Evolutionary conservation across 2,329 filamentous ascomycete species (phyloP).

Genomic region (Microdochium paspali): DNA sequence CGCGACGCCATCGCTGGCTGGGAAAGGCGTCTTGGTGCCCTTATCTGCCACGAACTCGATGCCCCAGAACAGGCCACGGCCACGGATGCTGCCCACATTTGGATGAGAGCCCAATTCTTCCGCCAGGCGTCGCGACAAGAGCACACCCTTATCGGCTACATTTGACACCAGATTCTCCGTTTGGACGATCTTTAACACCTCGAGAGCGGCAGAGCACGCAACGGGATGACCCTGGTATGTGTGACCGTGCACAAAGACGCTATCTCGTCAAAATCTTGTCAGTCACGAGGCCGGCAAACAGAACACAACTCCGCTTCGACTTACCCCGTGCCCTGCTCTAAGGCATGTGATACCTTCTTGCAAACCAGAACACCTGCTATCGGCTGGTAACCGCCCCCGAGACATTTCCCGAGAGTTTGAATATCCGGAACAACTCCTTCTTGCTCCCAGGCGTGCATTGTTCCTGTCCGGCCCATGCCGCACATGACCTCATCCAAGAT

Average conservation of each 20-base stretch:
- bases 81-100: conserved; percentile 29
- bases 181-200: conserved; percentile 26
- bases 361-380: conserved; percentile 51
- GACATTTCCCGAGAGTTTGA: conserved; percentile 56
- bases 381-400: conserved; percentile 54
- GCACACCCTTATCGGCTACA: conserved; percentile 17
- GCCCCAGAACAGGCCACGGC: conserved; percentile 34
- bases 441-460: conserved; percentile 53
- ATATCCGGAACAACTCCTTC: conserved; percentile 53
- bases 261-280: conserved; percentile 8
- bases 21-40: conserved; percentile 25
- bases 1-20: conserved; percentile 6
- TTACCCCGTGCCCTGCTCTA: conserved; percentile 24
- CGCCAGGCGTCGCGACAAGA: conserved; percentile 18
- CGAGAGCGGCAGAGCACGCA: conserved; percentile 26
- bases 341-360: conserved; percentile 35
- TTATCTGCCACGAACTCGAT: conserved; percentile 34
- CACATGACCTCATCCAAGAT: conserved; percentile 75
- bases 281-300: neutral
- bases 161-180: conserved; percentile 22
- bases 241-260: conserved; percentile 46
- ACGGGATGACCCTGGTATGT: conserved; percentile 37
- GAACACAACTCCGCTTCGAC: too few relatives aligned
- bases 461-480: conserved; percentile 50
- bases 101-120: conserved; percentile 15